These are phyloP conservation scores for Hericium coralloides DNA, from an alignment of 768 basidiomycete species.

Conservation along the genomic window DNA sequence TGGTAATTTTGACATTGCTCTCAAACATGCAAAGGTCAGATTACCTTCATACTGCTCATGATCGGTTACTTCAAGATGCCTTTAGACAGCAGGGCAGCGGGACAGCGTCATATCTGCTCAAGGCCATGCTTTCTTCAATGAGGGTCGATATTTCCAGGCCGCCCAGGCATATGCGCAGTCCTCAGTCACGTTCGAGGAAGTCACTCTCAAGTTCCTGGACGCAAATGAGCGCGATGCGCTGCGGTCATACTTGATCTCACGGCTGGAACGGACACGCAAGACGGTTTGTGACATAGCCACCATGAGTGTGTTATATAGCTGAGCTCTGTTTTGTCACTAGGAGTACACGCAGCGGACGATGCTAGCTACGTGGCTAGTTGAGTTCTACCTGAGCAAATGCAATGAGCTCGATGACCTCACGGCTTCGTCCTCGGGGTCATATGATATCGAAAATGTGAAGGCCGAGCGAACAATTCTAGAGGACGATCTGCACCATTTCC, in stretches of 20 bases:
- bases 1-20: conserved; percentile 66
- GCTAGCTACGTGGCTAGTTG: conserved; percentile 96
- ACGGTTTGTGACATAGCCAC: conserved; percentile 38
- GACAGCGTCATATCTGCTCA: conserved; percentile 79
- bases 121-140: conserved; percentile 69
- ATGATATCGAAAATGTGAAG: conserved; percentile 78
- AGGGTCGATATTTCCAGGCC: conserved; percentile 80
- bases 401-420: conserved; percentile 93
- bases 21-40: conserved; percentile 72
- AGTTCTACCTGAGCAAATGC: conserved; percentile 94
- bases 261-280: conserved; percentile 79
- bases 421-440: conserved; percentile 73
- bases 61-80: background rate
- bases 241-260: conserved; percentile 80
- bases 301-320: background rate
- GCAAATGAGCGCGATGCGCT: conserved; percentile 84
- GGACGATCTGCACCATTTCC: conserved; percentile 88
- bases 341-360: conserved; percentile 93
- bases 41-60: background rate
- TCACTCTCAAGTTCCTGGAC: conserved; percentile 84
- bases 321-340: conserved; percentile 29
- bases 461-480: conserved; percentile 77
- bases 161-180: conserved; percentile 90
- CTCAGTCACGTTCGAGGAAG: conserved; percentile 84
- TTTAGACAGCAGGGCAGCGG: conserved; percentile 77